Percentiles rank a stretch among this genome's conserved stretches.
Conservation (phyloP, 1,139 yeast species). For the Saccharomyces hybrid region DNA sequence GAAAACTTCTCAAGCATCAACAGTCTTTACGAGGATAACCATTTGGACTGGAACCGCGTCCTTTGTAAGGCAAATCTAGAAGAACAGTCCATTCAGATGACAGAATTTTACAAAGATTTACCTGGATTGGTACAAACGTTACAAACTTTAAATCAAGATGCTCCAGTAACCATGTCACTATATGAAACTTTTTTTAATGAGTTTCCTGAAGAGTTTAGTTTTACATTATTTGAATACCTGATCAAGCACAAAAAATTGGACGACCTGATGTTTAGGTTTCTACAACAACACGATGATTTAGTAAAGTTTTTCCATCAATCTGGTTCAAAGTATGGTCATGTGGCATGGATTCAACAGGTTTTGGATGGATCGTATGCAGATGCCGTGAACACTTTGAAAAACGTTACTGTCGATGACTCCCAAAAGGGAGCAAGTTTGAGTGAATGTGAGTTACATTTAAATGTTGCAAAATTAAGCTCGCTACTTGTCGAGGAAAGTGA, state of each 20-base stretch:
- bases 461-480: conserved; percentile 58
- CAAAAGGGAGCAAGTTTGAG: conserved; percentile 38
- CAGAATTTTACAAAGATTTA: conserved; percentile 62
- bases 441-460: conserved; percentile 51
- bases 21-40: conserved; percentile 25
- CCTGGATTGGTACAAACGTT: conserved; percentile 58
- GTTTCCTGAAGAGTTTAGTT: conserved; percentile 66
- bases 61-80: conserved; percentile 43
- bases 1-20: conserved; percentile 6
- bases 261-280: conserved; percentile 50
- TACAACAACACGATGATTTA: conserved; percentile 45
- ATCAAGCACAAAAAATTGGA: conserved; percentile 48
- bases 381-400: conserved; percentile 46
- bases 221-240: conserved; percentile 54
- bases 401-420: conserved; percentile 33
- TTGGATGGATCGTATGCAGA: conserved; percentile 41
- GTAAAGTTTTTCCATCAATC: conserved; percentile 44
- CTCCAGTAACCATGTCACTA: conserved; percentile 28
- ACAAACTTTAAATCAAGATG: conserved; percentile 43
- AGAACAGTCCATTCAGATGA: conserved; percentile 51
- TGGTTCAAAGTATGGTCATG: conserved; percentile 42
- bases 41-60: conserved; percentile 46
- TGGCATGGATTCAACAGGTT: conserved; percentile 71
- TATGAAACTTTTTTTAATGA: conserved; percentile 50
- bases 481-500: conserved; percentile 26